Percentiles rank a stretch among this genome's conserved stretches.
phyloP scores from a whole-genome alignment of 129 eudicot species.

The Lactuca saligna region DNA sequence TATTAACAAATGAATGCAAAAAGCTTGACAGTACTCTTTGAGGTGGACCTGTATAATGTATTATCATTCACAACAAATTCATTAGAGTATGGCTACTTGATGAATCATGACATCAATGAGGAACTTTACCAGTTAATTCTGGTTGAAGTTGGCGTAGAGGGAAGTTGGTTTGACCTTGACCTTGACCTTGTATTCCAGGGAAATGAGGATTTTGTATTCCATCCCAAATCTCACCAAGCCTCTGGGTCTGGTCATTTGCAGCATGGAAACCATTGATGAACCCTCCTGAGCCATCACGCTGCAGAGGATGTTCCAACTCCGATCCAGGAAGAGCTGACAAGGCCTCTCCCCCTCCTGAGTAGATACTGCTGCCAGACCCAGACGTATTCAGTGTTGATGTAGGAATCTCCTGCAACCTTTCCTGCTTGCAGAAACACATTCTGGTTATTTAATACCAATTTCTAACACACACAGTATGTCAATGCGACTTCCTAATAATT shows the following conservation, averaged over 20 bases:
- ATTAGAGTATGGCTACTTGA: background rate
- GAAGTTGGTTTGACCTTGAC: constrained; percentile 38
- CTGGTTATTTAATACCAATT: background rate
- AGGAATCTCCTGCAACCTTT: constrained; percentile 84
- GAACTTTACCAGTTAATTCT: constrained; percentile 66
- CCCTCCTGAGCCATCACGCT: constrained; percentile 58
- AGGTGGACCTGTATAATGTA: constrained; percentile 72
- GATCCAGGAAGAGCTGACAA: constrained; percentile 75
- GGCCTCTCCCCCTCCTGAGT: constrained; percentile 46
- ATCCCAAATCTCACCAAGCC: constrained; percentile 83
- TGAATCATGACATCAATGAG: constrained; percentile 6
- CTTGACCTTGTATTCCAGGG: constrained; percentile 24
- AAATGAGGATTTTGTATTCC: constrained; percentile 76
- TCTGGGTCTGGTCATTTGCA: constrained; percentile 48
- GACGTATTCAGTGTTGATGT: constrained; percentile 65
- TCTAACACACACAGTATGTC: too few relatives aligned
- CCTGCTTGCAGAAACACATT: constrained; percentile 44
- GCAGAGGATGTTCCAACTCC: constrained; percentile 69
- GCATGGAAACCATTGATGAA: constrained; percentile 73
- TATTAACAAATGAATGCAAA: constrained; percentile 85
- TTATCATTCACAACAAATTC: too few relatives aligned
- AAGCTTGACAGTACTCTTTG: constrained; percentile 83
- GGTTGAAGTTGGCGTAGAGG: constrained; percentile 49
- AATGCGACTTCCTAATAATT: too few relatives aligned
- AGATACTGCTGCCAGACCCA: constrained; percentile 35